Percentiles rank a stretch among this genome's conserved stretches.
Conservation (phyloP, 1,139 yeast species). For the Taphrina deformans region DNA sequence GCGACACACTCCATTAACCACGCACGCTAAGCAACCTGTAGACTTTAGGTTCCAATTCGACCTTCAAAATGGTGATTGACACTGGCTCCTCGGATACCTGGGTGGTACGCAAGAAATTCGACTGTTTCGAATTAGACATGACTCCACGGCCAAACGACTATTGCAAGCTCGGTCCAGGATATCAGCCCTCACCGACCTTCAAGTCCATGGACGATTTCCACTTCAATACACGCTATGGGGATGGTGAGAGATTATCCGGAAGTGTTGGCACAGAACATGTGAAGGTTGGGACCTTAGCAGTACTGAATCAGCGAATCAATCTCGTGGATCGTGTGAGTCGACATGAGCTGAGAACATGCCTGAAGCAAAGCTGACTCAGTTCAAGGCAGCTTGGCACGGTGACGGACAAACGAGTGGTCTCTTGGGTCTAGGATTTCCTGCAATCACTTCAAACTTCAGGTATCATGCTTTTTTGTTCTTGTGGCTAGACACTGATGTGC, state of each 20-base stretch:
- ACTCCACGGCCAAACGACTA: background rate
- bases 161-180: conserved; percentile 20
- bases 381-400: conserved; percentile 11
- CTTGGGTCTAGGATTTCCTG: conserved; percentile 15
- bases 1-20: too few relatives aligned
- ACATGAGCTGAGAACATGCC: too few relatives aligned
- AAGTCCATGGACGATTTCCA: background rate
- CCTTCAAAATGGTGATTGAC: conserved; percentile 23
- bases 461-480: background rate
- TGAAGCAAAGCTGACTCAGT: too few relatives aligned
- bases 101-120: conserved; percentile 11
- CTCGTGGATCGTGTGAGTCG: background rate
- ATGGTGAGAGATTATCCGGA: conserved; percentile 20
- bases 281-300: background rate
- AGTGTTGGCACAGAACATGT: conserved; percentile 2
- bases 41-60: background rate
- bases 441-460: conserved; percentile 10
- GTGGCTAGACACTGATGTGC: background rate
- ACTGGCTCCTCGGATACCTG: conserved; percentile 29
- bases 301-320: conserved; percentile 2
- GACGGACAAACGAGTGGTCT: conserved; percentile 25
- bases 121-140: conserved; percentile 5
- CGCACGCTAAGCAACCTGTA: background rate
- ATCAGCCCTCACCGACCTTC: conserved; percentile 13
- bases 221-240: conserved; percentile 9